phyloP scores from a whole-genome alignment of 441 rosid genomes.

The Gossypium davidsonii region DNA sequence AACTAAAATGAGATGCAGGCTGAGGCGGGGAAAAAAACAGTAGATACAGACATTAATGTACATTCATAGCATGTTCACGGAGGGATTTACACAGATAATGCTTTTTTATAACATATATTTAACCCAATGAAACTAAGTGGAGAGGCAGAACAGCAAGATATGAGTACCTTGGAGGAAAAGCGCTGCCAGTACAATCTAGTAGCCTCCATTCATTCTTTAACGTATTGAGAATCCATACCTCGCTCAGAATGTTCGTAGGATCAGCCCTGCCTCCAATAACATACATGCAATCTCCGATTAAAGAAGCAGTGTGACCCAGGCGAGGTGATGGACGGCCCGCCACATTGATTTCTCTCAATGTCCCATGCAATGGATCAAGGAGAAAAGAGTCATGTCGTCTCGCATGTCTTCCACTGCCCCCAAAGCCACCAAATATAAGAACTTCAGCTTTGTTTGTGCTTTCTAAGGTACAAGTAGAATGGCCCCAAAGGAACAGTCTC shows the following conservation, averaged over 20 bases:
- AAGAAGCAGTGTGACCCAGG: slow-evolving; percentile 74
- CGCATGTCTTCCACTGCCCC: slow-evolving; percentile 87
- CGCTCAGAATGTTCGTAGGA: slow-evolving; percentile 61
- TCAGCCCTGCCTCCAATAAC: slow-evolving; percentile 86
- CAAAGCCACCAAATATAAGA: slow-evolving; percentile 85
- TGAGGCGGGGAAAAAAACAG: neutral
- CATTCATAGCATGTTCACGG: slow-evolving; percentile 4
- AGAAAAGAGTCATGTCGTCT: slow-evolving; percentile 64
- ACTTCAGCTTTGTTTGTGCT: slow-evolving; percentile 23
- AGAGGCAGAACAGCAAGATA: slow-evolving; percentile 1
- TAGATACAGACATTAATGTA: neutral
- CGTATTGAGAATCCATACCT: slow-evolving; percentile 65
- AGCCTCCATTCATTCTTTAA: slow-evolving; percentile 49
- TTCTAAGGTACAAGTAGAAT: slow-evolving; percentile 53
- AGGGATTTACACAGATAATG: slow-evolving; percentile 1
- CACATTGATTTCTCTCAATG: slow-evolving; percentile 34
- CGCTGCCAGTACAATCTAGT: slow-evolving; percentile 44
- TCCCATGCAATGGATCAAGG: slow-evolving; percentile 54
- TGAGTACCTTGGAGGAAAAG: slow-evolving; percentile 57
- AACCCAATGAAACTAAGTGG: neutral
- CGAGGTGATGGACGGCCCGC: slow-evolving; percentile 59
- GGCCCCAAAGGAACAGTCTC: slow-evolving; percentile 92
- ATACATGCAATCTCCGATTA: slow-evolving; percentile 59
- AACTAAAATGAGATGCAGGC: neutral
- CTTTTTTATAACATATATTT: neutral